phyloP scores from a whole-genome alignment of 1,139 yeast species.

The Protomyces macrosporus region DNA sequence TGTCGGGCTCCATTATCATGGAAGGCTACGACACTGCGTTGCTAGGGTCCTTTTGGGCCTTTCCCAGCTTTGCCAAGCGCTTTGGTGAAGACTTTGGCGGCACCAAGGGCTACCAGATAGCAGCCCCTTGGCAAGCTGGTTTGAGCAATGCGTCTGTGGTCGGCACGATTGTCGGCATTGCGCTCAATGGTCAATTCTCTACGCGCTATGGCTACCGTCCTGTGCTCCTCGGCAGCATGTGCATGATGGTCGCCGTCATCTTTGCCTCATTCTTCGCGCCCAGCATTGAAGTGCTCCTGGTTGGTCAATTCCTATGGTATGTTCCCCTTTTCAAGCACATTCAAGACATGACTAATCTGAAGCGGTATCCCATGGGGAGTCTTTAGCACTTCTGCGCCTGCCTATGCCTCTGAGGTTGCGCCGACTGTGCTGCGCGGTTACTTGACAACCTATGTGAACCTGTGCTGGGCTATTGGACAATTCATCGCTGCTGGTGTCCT shows the following conservation, averaged over 20 bases:
- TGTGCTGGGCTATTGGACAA: constrained; percentile 48
- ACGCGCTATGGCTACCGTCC: constrained; percentile 44
- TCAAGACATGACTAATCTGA: too few relatives aligned
- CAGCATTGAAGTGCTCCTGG: constrained; percentile 40
- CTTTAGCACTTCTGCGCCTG: constrained; percentile 3
- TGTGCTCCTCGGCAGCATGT: constrained; percentile 40
- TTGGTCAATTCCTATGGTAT: constrained; percentile 43
- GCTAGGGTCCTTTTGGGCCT: constrained; percentile 44
- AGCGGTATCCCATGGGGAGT: constrained; percentile 40
- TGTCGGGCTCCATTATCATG: constrained; percentile 46
- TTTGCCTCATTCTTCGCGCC: constrained; percentile 47
- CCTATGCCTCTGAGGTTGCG: constrained; percentile 4
- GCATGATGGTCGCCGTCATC: constrained; percentile 39
- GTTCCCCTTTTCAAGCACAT: too few relatives aligned
- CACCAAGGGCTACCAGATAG: constrained; percentile 36
- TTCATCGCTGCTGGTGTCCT: constrained; percentile 44
- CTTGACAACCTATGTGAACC: constrained; percentile 44
- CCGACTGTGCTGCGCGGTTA: constrained; percentile 46
- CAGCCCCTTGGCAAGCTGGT: constrained; percentile 48
- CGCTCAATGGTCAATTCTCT: constrained; percentile 42
- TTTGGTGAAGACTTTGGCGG: constrained; percentile 34
- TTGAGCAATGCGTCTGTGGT: constrained; percentile 41
- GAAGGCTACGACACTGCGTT: constrained; percentile 47
- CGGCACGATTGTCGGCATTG: constrained; percentile 44
- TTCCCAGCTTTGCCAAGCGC: constrained; percentile 42